Evolutionary conservation across 129 eudicot species (phyloP).

Genomic region (Helianthus annuus): HanXRQr2.0-SUNRISE NC_035449.2:46629929-46630428

Average conservation of each 20-base stretch:
- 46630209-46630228: constrained; percentile 66
- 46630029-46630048: constrained; percentile 45
- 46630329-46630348: constrained; percentile 36
- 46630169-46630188: constrained; percentile 70
- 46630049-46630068: constrained; percentile 19
- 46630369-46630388: neutral
- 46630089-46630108: constrained; percentile 40
- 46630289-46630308: constrained; percentile 45
- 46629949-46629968: constrained; percentile 47
- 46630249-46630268: constrained; percentile 34
- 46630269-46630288: constrained; percentile 27
- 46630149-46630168: constrained; percentile 63
- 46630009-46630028: constrained; percentile 48
- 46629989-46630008: constrained; percentile 47
- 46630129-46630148: constrained; percentile 53
- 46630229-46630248: constrained; percentile 43
- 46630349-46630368: constrained; percentile 41
- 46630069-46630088: constrained; percentile 24
- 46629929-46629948: constrained; percentile 7
- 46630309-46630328: constrained; percentile 18
- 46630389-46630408: constrained; percentile 15
- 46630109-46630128: constrained; percentile 68
- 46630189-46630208: constrained; percentile 42
- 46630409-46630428: constrained; percentile 29
- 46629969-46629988: constrained; percentile 66